Evolutionary conservation across 768 basidiomycete genomes (phyloP).

Genomic region (Xanthoconium stramineum): DNA sequence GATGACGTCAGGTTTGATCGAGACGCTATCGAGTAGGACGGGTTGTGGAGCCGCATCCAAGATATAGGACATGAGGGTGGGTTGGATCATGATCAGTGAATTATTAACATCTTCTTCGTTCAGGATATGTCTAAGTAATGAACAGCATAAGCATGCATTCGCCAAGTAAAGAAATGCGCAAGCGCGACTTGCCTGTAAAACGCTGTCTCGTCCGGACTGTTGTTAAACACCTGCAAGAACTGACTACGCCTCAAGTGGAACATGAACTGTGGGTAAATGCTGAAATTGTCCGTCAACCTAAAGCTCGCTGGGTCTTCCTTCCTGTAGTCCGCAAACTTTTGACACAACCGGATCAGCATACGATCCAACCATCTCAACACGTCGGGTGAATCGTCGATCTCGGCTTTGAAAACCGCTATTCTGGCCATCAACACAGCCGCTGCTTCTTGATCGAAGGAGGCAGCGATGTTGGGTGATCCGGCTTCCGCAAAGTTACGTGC

Average conservation of each 20-base stretch:
- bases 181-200: constrained; percentile 77
- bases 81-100: constrained; percentile 99
- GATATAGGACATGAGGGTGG: constrained; percentile 97
- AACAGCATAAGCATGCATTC: constrained; percentile 1
- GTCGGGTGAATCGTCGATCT: constrained; percentile 96
- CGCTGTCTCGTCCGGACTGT: constrained; percentile 98
- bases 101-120: constrained; percentile 99
- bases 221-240: constrained; percentile 99
- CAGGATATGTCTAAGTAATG: constrained; percentile 69
- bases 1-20: constrained; percentile 95
- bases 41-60: constrained; percentile 91
- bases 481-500: constrained; percentile 97
- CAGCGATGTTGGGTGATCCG: constrained; percentile 89
- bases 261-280: constrained; percentile 99
- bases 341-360: constrained; percentile 97
- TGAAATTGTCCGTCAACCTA: constrained; percentile 91
- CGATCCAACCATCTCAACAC: constrained; percentile 96
- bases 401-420: constrained; percentile 98
- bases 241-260: constrained; percentile 97
- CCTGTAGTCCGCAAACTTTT: constrained; percentile 98
- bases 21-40: constrained; percentile 94
- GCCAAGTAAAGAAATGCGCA: neutral
- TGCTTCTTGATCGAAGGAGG: constrained; percentile 96
- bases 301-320: constrained; percentile 97
- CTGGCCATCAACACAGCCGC: constrained; percentile 97